Conservation (phyloP, 345 rosid species). For the Populus deltoides region DNA sequence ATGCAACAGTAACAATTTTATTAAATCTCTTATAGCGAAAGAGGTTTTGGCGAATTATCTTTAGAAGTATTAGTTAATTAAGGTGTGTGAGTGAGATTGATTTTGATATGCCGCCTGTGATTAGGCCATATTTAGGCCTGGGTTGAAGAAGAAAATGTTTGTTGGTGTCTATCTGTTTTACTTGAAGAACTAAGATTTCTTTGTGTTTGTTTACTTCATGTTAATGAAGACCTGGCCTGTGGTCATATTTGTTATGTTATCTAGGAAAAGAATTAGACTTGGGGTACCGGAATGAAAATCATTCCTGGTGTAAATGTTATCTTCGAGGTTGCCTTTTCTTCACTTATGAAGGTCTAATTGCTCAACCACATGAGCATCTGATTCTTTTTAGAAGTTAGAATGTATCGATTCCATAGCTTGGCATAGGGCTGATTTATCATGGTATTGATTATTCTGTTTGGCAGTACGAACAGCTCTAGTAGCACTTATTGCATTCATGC, state of each 20-base stretch:
- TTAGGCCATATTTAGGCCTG: not conserved
- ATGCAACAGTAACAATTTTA: not conserved
- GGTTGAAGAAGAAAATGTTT: not conserved
- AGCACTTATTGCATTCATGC: slow-evolving; percentile 96
- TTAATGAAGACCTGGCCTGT: not conserved
- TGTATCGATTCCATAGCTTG: not conserved
- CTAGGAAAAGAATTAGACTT: not conserved
- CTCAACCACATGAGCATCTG: not conserved
- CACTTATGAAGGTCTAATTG: not conserved
- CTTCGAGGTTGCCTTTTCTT: not conserved
- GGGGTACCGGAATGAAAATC: not conserved
- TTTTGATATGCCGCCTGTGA: not conserved
- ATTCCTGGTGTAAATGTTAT: not conserved
- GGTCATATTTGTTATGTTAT: not conserved
- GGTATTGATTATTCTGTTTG: slow-evolving; percentile 13
- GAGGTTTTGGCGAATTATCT: not conserved
- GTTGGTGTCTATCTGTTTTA: not conserved
- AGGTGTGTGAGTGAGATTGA: not conserved
- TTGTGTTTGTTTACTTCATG: not conserved
- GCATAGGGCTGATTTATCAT: slow-evolving; percentile 13
- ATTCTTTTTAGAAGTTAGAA: not conserved
- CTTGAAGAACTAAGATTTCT: not conserved
- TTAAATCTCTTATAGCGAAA: not conserved
- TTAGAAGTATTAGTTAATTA: not conserved
- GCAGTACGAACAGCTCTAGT: slow-evolving; percentile 93